Evolutionary conservation across 2,329 filamentous ascomycete genomes (phyloP).

Genomic region (Penicillium sp.): DNA sequence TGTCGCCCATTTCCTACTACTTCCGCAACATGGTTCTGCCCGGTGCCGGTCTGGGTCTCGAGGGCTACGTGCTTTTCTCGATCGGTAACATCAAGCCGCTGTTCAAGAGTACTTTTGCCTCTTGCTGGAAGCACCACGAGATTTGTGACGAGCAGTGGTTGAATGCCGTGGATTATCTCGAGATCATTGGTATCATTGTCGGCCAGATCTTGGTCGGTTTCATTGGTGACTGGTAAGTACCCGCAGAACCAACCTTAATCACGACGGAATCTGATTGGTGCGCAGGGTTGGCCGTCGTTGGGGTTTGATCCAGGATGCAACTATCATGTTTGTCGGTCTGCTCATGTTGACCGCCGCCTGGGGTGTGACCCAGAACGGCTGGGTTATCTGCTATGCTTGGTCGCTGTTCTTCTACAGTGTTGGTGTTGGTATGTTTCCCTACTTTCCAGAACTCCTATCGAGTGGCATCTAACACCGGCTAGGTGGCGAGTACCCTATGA

Average conservation of each 20-base stretch:
- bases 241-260: not conserved
- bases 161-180: constrained; percentile 79
- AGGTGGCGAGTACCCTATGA: constrained; percentile 93
- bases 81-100: constrained; percentile 88
- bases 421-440: constrained; percentile 41
- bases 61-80: constrained; percentile 95
- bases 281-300: constrained; percentile 79
- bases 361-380: constrained; percentile 81
- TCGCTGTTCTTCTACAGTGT: constrained; percentile 86
- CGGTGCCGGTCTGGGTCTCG: constrained; percentile 83
- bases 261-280: not conserved
- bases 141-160: constrained; percentile 77
- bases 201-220: constrained; percentile 85
- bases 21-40: constrained; percentile 87
- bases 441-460: not conserved
- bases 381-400: constrained; percentile 97
- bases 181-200: constrained; percentile 91
- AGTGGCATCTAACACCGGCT: constrained; percentile 34
- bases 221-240: constrained; percentile 59
- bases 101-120: constrained; percentile 67
- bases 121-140: constrained; percentile 65
- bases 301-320: constrained; percentile 91
- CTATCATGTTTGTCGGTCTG: constrained; percentile 90
- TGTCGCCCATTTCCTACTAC: constrained; percentile 80
- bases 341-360: constrained; percentile 87